Evolutionary conservation across 1,284 basidiomycete genomes (phyloP).

Genomic region (Marasmius oreades): DNA sequence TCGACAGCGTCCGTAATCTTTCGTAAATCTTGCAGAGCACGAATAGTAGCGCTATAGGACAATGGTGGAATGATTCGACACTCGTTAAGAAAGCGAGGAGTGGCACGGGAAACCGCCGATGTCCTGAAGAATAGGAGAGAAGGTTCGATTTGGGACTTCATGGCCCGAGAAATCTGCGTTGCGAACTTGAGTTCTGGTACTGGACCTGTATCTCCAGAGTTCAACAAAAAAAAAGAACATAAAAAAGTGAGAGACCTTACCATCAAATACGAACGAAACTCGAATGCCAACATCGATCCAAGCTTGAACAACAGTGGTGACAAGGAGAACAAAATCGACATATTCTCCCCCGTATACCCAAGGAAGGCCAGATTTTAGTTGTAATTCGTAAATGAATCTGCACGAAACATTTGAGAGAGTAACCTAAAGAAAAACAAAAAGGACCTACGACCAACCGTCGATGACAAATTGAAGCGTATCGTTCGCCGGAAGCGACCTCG

Average conservation of each 20-base stretch:
- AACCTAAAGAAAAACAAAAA: constrained; percentile 13
- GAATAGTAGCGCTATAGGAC: constrained; percentile 56
- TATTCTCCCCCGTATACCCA: constrained; percentile 91
- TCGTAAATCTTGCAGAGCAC: constrained; percentile 48
- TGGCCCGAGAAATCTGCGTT: constrained; percentile 60
- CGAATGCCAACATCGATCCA: constrained; percentile 75
- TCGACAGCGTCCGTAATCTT: constrained; percentile 37
- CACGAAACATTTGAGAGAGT: constrained; percentile 5
- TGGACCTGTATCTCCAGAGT: constrained; percentile 47
- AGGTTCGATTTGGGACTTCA: constrained; percentile 56
- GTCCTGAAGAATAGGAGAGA: constrained; percentile 83
- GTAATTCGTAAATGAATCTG: constrained; percentile 79
- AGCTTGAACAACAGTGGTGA: constrained; percentile 53
- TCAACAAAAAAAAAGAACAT: constrained; percentile 18
- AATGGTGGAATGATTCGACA: constrained; percentile 78
- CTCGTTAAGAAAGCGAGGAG: constrained; percentile 68
- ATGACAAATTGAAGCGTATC: constrained; percentile 52
- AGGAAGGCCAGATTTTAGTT: constrained; percentile 60
- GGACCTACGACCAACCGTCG: constrained; percentile 86
- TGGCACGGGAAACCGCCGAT: constrained; percentile 64
- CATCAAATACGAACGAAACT: constrained; percentile 90
- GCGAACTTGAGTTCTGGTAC: constrained; percentile 72
- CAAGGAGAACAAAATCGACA: constrained; percentile 48
- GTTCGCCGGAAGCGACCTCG: constrained; percentile 35
- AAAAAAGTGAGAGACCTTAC: constrained; percentile 40